Evolutionary conservation across 345 rosid species (phyloP).

Genomic region (Lumnitzera racemosa): DNA sequence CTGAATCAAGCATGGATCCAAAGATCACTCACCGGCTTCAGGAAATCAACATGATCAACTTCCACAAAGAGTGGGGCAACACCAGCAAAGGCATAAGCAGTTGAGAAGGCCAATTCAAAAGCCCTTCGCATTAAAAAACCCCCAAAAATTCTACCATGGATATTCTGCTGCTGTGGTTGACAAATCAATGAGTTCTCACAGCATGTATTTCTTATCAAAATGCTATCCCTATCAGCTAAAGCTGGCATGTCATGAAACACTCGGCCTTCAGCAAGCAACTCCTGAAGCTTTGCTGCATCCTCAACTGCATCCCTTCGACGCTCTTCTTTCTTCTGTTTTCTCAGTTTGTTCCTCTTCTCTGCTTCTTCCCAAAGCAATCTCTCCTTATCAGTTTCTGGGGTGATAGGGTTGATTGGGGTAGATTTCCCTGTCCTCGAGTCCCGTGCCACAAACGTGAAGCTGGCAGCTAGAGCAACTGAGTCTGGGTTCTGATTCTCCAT

Average conservation of each 20-base stretch:
- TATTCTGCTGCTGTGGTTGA: constrained; percentile 85
- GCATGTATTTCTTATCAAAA: constrained; percentile 57
- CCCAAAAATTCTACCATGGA: constrained; percentile 80
- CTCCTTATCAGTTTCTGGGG: constrained; percentile 62
- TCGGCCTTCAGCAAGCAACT: constrained; percentile 70
- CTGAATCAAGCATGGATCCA: neutral
- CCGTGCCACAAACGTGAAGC: constrained; percentile 84
- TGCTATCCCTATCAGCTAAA: constrained; percentile 81
- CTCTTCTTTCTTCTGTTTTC: constrained; percentile 47
- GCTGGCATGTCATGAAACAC: constrained; percentile 90
- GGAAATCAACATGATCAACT: constrained; percentile 86
- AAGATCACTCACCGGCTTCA: constrained; percentile 55
- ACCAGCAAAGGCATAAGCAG: constrained; percentile 83
- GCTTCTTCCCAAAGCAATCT: constrained; percentile 72
- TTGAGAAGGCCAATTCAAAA: constrained; percentile 76
- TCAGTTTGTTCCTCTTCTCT: constrained; percentile 63
- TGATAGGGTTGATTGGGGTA: constrained; percentile 56
- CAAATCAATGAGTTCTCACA: constrained; percentile 72
- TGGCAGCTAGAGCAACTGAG: constrained; percentile 60
- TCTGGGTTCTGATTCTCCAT: constrained; percentile 22
- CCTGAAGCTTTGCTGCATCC: constrained; percentile 45
- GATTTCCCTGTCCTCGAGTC: constrained; percentile 77
- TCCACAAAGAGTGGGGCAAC: constrained; percentile 66
- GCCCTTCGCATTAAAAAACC: constrained; percentile 90
- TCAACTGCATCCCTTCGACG: constrained; percentile 23